Conservation (phyloP, 257 asterid genomes). For the Cordia subcordata region DNA sequence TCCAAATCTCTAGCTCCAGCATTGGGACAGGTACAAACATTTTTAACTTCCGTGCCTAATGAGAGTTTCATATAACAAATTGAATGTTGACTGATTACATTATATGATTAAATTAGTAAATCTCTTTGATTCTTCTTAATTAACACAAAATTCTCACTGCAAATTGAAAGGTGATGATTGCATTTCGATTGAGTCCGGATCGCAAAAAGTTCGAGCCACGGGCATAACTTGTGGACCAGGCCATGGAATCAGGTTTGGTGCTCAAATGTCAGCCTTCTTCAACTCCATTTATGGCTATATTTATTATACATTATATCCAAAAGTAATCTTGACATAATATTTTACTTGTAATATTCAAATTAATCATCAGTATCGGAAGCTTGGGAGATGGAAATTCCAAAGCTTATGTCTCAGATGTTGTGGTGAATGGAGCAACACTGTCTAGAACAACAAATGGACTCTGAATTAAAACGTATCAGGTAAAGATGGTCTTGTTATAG, state of each 20-base stretch:
- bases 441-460: conserved; percentile 68
- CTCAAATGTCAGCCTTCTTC: neutral
- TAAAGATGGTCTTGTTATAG: conserved; percentile 4
- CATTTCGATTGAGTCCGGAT: conserved; percentile 64
- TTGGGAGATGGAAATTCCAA: conserved; percentile 58
- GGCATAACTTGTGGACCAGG: conserved; percentile 81
- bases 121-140: too few relatives aligned
- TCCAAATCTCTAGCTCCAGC: conserved; percentile 37
- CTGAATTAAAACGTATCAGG: conserved; percentile 94
- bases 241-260: conserved; percentile 88
- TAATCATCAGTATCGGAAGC: conserved; percentile 54
- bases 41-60: too few relatives aligned
- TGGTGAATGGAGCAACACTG: conserved; percentile 58
- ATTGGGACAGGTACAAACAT: conserved; percentile 77
- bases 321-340: too few relatives aligned
- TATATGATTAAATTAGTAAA: too few relatives aligned
- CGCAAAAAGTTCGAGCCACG: conserved; percentile 36
- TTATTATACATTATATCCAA: neutral
- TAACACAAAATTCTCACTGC: neutral
- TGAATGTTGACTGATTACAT: too few relatives aligned
- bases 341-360: neutral
- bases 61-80: too few relatives aligned
- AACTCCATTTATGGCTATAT: too few relatives aligned
- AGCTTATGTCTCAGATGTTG: conserved; percentile 59
- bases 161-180: conserved; percentile 89